Conservation (phyloP, 2,329 filamentous ascomycete genomes). For the Colletotrichum orbiculare region DNA sequence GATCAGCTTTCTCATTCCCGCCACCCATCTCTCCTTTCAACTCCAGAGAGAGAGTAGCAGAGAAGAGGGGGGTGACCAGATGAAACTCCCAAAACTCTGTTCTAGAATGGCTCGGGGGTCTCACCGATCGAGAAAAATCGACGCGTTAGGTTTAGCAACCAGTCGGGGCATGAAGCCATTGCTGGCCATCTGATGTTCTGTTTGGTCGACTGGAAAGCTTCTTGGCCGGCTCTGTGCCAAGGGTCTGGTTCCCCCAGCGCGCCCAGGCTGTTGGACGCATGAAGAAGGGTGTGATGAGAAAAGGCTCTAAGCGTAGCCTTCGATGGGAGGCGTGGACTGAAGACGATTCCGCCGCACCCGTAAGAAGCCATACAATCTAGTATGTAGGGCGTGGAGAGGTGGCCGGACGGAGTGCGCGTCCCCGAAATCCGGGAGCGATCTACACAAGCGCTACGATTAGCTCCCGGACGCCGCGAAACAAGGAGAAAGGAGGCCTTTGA, state of each 20-base stretch:
- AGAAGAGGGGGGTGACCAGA: background rate
- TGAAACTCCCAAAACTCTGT: slow-evolving; percentile 16
- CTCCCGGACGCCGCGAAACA: no score
- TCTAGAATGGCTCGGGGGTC: slow-evolving; percentile 13
- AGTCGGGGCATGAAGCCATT: slow-evolving; percentile 4
- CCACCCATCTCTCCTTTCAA: no score
- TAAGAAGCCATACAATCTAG: no score
- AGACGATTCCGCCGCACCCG: no score
- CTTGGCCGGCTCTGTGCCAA: background rate
- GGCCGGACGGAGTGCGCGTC: no score
- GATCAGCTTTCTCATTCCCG: no score
- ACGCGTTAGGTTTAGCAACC: background rate
- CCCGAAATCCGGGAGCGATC: no score
- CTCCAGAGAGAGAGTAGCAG: background rate
- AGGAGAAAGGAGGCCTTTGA: no score
- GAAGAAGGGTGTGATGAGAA: background rate
- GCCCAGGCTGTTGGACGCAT: background rate
- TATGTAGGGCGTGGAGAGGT: no score
- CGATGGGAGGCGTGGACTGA: no score
- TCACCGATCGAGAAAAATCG: background rate
- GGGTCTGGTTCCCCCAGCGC: background rate
- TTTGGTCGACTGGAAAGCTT: slow-evolving; percentile 12
- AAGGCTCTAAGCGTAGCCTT: background rate
- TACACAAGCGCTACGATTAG: no score
- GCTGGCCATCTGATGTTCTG: slow-evolving; percentile 13